Evolutionary conservation across 148 eudicot species (phyloP).

Genomic region (Spergularia bocconei): DNA sequence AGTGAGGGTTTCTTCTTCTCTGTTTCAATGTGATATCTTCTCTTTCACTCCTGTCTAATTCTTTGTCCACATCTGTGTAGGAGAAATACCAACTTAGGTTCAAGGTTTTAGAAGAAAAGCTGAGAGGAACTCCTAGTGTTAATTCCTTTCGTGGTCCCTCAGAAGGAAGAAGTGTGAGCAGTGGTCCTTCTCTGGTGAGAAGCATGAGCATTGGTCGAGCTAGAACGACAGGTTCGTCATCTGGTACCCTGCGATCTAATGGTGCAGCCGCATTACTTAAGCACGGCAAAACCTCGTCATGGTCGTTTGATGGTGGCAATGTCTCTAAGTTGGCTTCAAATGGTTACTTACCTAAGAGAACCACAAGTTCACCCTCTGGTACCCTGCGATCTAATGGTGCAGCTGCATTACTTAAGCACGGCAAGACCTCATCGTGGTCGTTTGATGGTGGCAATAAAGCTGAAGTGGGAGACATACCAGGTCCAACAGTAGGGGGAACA

Average conservation of each 20-base stretch:
- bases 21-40: neutral
- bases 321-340: conserved; percentile 58
- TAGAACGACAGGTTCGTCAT: conserved; percentile 23
- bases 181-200: conserved; percentile 44
- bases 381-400: conserved; percentile 38
- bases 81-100: conserved; percentile 86
- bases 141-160: conserved; percentile 40
- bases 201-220: conserved; percentile 52
- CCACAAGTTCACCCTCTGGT: conserved; percentile 41
- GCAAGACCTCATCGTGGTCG: conserved; percentile 44
- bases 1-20: conserved; percentile 38
- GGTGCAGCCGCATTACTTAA: conserved; percentile 41
- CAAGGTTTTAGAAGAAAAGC: conserved; percentile 88
- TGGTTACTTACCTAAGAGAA: conserved; percentile 52
- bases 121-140: conserved; percentile 47
- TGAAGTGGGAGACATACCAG: conserved; percentile 34
- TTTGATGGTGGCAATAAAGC: conserved; percentile 52
- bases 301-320: conserved; percentile 60
- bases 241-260: conserved; percentile 19
- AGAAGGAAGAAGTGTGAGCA: conserved; percentile 55
- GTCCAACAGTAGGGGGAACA: conserved; percentile 17
- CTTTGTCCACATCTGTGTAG: conserved; percentile 32
- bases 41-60: conserved; percentile 13
- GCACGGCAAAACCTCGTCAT: conserved; percentile 43
- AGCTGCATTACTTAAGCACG: conserved; percentile 40